Base-by-base conservation (phyloP, 176 grass and related monocot species). In the Eleusine indica region DNA sequence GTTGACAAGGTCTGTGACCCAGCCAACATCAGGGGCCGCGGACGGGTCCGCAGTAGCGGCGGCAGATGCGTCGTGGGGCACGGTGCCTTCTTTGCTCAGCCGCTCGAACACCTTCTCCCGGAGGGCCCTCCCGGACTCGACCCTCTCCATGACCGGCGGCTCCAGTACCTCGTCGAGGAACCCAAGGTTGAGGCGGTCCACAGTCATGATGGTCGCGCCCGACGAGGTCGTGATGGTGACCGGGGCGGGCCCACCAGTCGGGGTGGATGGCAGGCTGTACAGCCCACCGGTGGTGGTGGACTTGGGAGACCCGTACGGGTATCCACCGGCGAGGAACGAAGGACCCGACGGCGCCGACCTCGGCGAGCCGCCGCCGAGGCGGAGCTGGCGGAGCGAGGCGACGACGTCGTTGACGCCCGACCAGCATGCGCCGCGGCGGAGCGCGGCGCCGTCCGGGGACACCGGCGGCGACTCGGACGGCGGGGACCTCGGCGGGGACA, bases 1-100 rank as follows among this genome's bases (percentile, higher is more conserved):
- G 68, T 91, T 88, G 66, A 94, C 88, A n/a, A 98, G 76, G 56
- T 94, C 92, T 3, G 92, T 94, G 0, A 97, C 86, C 95, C 95
- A 94, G 28, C 82, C 92, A 12, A 97, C 90, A 62, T 94, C 88
- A 4, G 95, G 92, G 0, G 84, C 69, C 13, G 57, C 30, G 1
- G 80, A 64, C 2, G 38, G 8, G 7, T n/a, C 9, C 0, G 38
- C 28, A 8, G 54, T 12, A 21, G 80, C 16, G 68, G 11, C 10
- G 4, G 64, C 12, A 30, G 46, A 0, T n/a, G 38, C 0, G 46
- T 86, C 88, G 57, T 14, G 77, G 47, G 78, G 16, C 0, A 82
- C 83, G 57, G 60, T 46, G 54, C 83, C 85, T n/a, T 97, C 95
- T 74, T 87, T 89, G 83, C 90, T 89, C 16, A 94, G 90, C 78